These are phyloP conservation scores for Candolleomyces eurysporus DNA, from an alignment of 768 basidiomycete genomes.

Conservation along the genomic window DNA sequence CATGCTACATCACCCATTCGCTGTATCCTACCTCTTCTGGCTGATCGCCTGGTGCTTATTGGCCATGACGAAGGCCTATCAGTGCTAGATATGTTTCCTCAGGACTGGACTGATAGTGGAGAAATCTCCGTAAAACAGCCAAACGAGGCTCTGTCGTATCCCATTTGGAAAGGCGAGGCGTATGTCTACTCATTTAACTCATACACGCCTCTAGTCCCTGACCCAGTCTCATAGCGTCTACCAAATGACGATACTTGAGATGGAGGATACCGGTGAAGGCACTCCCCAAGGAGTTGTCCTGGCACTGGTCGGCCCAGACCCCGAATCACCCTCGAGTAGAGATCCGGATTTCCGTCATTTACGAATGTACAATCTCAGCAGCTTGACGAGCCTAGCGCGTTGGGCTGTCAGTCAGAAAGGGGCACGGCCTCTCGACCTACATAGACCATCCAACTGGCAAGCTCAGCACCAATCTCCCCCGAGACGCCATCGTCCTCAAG, in stretches of 20 bases:
- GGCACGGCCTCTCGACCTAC: slow-evolving; percentile 58
- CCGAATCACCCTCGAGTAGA: slow-evolving; percentile 40
- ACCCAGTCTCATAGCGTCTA: slow-evolving; percentile 48
- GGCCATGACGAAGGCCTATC: slow-evolving; percentile 81
- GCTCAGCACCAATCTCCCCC: slow-evolving; percentile 42
- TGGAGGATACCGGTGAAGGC: slow-evolving; percentile 50
- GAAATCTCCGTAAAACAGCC: slow-evolving; percentile 55
- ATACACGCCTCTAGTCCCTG: not conserved
- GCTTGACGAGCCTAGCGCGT: slow-evolving; percentile 70
- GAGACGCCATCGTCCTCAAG: slow-evolving; percentile 51
- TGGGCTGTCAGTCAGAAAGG: slow-evolving; percentile 74
- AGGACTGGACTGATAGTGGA: slow-evolving; percentile 60
- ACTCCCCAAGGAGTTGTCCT: slow-evolving; percentile 73
- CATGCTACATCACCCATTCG: slow-evolving; percentile 75
- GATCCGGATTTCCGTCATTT: slow-evolving; percentile 53
- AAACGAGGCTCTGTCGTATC: slow-evolving; percentile 63
- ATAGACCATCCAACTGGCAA: slow-evolving; percentile 49
- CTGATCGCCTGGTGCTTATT: slow-evolving; percentile 66
- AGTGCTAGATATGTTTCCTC: slow-evolving; percentile 80
- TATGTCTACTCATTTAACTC: slow-evolving; percentile 27
- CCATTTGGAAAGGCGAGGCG: slow-evolving; percentile 80
- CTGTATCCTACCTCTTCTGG: slow-evolving; percentile 68
- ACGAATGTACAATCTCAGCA: slow-evolving; percentile 82
- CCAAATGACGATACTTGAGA: slow-evolving; percentile 76
- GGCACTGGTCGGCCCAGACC: slow-evolving; percentile 66